phyloP scores from a whole-genome alignment of 257 asterid genomes.

The Sherardia arvensis region DNA sequence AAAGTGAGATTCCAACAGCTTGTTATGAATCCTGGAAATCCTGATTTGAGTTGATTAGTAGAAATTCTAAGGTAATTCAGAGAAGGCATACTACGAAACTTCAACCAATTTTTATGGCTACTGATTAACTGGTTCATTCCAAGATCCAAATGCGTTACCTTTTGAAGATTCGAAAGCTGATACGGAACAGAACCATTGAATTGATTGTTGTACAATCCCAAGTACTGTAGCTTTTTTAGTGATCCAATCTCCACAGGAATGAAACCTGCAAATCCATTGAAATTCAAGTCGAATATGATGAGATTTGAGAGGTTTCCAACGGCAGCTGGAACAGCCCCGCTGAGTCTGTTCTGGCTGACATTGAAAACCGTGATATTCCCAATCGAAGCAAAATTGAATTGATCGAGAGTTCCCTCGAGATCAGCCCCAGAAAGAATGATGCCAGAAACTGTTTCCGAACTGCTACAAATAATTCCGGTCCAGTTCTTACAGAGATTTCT shows the following conservation, averaged over 20 bases:
- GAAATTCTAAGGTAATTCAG: constrained; percentile 35
- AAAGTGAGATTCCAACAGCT: constrained; percentile 46
- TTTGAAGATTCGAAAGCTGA: constrained; percentile 51
- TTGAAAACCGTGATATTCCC: constrained; percentile 31
- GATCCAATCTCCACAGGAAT: constrained; percentile 60
- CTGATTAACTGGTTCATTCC: constrained; percentile 50
- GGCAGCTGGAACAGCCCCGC: constrained; percentile 55
- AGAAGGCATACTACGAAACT: constrained; percentile 34
- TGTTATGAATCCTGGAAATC: constrained; percentile 53
- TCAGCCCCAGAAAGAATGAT: constrained; percentile 28
- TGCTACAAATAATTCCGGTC: not conserved
- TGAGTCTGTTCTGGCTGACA: constrained; percentile 35
- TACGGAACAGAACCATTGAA: constrained; percentile 42
- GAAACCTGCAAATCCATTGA: constrained; percentile 26
- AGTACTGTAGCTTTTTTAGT: constrained; percentile 33
- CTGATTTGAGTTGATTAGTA: constrained; percentile 37
- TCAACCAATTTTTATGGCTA: constrained; percentile 51
- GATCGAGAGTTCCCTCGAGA: constrained; percentile 35
- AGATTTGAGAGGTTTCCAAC: constrained; percentile 46
- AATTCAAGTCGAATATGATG: constrained; percentile 48
- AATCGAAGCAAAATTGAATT: no score
- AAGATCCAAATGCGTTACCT: constrained; percentile 44
- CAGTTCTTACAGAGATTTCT: not conserved
- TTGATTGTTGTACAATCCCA: constrained; percentile 43
- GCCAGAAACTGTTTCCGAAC: constrained; percentile 23